Evolutionary conservation across 768 basidiomycete genomes (phyloP), one percentile per base, ranked within the genome.

Genomic region (Cubamyces sp.): DNA sequence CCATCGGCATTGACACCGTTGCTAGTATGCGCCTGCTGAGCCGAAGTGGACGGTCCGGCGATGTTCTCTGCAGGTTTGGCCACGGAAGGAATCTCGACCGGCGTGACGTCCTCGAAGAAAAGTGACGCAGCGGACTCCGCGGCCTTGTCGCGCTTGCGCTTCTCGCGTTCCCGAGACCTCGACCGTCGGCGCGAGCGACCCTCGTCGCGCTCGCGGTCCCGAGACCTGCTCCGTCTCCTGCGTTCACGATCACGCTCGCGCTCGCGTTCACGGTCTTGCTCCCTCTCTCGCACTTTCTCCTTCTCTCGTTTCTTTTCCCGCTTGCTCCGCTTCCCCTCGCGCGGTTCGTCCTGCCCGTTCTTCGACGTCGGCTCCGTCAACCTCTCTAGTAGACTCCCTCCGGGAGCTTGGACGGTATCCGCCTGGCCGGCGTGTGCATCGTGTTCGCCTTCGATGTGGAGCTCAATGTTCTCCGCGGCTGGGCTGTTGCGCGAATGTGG

Each of bases 21-120:
- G 37, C 39, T 41, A 28, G 40, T 4, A 19, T 14, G 16, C 2
- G 57, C n/a, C 14, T 37, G 19, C 3, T 21, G 25, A 16, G 47
- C 16, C 1, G 34, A 30, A 1, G 40, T 57, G 37, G 50, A 42
- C 39, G 60, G 25, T 16, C 58, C 19, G 56, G 63, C 46, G 60
- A 62, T 43, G 19, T 25, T 51, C 41, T 58, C 71, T 54, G 58
- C 46, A 19, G 71, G 61, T 40, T 69, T 66, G 21, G 70, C 60
- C 16, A 53, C 26, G 16, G 34, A 54, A 3, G 77, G 72, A 21
- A 84, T 58, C 0, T 74, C 67, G 12, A 76, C 70, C 3, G 85
- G 81, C 5, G 69, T 66, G 19, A 73, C 69, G 65, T 90, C 88
- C 56, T 87, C 68, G 66, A 78, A 82, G 69, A 87, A 89, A 11